Conservation (phyloP, 2,329 filamentous ascomycete species). For the Elsinoe necatrix region DNA sequence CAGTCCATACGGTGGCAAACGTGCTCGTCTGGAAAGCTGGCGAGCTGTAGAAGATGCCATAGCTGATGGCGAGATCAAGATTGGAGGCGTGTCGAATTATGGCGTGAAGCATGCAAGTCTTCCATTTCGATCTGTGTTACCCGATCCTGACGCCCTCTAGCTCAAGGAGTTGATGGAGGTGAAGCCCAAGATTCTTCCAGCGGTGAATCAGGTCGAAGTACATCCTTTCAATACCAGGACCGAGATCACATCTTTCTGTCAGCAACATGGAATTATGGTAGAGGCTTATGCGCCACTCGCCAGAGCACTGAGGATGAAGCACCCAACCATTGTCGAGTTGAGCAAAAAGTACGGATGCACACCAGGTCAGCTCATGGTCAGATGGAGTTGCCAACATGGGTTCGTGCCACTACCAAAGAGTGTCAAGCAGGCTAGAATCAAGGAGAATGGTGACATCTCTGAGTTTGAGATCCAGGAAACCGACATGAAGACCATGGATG, state of each 20-base stretch:
- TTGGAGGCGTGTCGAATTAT: slow-evolving; percentile 70
- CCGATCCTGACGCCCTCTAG: slow-evolving; percentile 30
- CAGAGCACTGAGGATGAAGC: slow-evolving; percentile 59
- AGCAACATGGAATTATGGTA: slow-evolving; percentile 57
- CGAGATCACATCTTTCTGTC: slow-evolving; percentile 58
- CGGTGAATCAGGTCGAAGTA: slow-evolving; percentile 73
- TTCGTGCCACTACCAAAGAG: slow-evolving; percentile 70
- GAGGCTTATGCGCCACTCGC: slow-evolving; percentile 76
- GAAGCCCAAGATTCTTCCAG: slow-evolving; percentile 54
- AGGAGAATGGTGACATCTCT: slow-evolving; percentile 56
- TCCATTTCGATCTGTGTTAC: neutral
- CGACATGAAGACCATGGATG: slow-evolving; percentile 57
- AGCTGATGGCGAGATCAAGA: slow-evolving; percentile 58
- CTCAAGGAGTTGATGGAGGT: slow-evolving; percentile 60
- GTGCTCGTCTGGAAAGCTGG: slow-evolving; percentile 64
- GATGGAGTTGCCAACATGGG: slow-evolving; percentile 69
- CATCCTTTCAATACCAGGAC: slow-evolving; percentile 73
- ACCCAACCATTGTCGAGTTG: slow-evolving; percentile 54
- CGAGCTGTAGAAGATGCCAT: slow-evolving; percentile 69
- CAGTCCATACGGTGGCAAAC: slow-evolving; percentile 65
- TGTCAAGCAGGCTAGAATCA: slow-evolving; percentile 51
- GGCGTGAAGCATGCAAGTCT: slow-evolving; percentile 57
- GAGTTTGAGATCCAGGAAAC: slow-evolving; percentile 52
- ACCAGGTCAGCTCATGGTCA: slow-evolving; percentile 64
- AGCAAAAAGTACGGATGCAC: slow-evolving; percentile 61